phyloP scores from a whole-genome alignment of 164 flowering plant species.

The Taxillus chinensis region DNA sequence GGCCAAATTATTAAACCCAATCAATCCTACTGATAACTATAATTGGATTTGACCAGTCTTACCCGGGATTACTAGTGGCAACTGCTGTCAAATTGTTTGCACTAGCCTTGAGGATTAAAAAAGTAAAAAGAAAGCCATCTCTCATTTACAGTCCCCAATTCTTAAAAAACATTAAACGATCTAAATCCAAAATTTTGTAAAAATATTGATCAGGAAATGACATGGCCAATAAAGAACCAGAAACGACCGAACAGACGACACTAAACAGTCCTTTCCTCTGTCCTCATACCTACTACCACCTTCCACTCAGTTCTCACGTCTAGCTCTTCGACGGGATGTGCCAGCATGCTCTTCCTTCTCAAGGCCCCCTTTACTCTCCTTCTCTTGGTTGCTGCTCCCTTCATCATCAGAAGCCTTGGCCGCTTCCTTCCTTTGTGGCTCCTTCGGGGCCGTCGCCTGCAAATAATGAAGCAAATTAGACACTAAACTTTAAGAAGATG shows the following conservation, averaged over 20 bases:
- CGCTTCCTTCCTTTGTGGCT: conserved; percentile 7
- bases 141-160: no score
- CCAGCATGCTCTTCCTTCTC: conserved; percentile 21
- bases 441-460: conserved; percentile 20
- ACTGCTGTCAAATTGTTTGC: no score
- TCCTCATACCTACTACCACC: neutral
- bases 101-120: no score
- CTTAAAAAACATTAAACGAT: no score
- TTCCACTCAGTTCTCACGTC: conserved; percentile 28
- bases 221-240: conserved; percentile 4
- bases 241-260: conserved; percentile 4
- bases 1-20: no score
- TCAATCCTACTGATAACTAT: no score
- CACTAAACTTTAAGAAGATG: neutral
- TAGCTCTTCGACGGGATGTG: conserved; percentile 43
- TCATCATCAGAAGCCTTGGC: conserved; percentile 21
- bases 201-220: neutral
- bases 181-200: no score
- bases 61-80: no score
- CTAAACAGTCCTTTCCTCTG: neutral
- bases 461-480: neutral
- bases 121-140: no score
- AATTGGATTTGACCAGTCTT: no score
- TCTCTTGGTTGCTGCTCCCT: conserved; percentile 23
- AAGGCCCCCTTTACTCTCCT: conserved; percentile 36